Conservation (phyloP, 2,329 filamentous ascomycete genomes). For the Ophiocordyceps camponoti-saundersi region DNA sequence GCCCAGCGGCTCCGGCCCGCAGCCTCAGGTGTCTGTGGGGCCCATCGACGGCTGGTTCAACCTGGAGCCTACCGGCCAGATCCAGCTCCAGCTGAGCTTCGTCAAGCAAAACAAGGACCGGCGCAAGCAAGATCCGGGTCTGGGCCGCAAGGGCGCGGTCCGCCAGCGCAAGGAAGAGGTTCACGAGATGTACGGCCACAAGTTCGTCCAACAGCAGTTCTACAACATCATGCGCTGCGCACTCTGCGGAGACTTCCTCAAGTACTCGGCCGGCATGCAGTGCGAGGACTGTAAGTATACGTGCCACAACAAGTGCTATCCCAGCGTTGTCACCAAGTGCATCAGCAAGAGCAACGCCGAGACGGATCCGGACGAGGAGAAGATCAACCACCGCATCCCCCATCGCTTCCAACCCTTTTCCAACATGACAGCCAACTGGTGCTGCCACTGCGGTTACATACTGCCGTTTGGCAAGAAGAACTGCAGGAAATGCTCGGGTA, state of each 20-base stretch:
- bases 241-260: slow-evolving; percentile 93
- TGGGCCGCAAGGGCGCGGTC: slow-evolving; percentile 89
- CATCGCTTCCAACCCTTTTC: slow-evolving; percentile 95
- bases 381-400: slow-evolving; percentile 97
- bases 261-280: slow-evolving; percentile 97
- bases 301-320: slow-evolving; percentile 94
- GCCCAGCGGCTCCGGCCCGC: slow-evolving; percentile 19
- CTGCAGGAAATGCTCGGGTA: slow-evolving; percentile 79
- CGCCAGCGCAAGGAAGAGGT: slow-evolving; percentile 96
- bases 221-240: slow-evolving; percentile 99
- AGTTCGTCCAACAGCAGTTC: slow-evolving; percentile 96
- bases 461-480: slow-evolving; percentile 91
- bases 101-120: slow-evolving; percentile 77
- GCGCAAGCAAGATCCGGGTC: slow-evolving; percentile 68
- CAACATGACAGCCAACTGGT: slow-evolving; percentile 98
- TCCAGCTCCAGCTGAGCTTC: slow-evolving; percentile 83
- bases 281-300: slow-evolving; percentile 99
- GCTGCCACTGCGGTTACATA: slow-evolving; percentile 95
- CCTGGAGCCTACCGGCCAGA: slow-evolving; percentile 80
- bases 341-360: slow-evolving; percentile 99
- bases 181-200: slow-evolving; percentile 97
- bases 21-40: slow-evolving; percentile 34
- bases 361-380: slow-evolving; percentile 95
- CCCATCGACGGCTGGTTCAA: slow-evolving; percentile 94
- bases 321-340: slow-evolving; percentile 94